A percentile compares a stretch with the other conserved stretches of the same genome.
phyloP scores from a whole-genome alignment of 1,284 basidiomycete species.

The Boletus smithii region DNA sequence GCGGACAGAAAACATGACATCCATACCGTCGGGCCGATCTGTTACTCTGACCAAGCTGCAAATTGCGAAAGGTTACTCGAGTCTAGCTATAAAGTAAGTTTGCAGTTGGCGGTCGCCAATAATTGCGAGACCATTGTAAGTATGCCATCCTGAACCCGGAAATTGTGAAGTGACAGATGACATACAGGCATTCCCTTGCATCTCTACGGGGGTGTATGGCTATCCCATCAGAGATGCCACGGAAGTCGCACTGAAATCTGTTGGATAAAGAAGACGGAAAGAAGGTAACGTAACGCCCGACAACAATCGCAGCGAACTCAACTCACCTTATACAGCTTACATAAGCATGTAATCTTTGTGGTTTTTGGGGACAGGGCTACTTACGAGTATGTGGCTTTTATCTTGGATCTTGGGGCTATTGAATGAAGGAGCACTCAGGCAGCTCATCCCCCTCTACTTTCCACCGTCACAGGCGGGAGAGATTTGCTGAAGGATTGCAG shows the following conservation, averaged over 20 bases:
- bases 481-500: background rate
- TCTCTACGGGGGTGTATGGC: constrained; percentile 78
- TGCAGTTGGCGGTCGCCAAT: constrained; percentile 62
- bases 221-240: constrained; percentile 76
- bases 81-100: constrained; percentile 70
- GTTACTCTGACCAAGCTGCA: constrained; percentile 47
- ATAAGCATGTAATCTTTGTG: constrained; percentile 69
- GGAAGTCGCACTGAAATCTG: constrained; percentile 60
- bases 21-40: constrained; percentile 90
- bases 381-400: constrained; percentile 53
- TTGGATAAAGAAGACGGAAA: constrained; percentile 54
- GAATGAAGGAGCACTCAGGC: constrained; percentile 33
- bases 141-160: background rate
- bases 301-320: background rate
- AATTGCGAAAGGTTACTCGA: constrained; percentile 55
- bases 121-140: constrained; percentile 63
- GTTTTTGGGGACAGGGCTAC: constrained; percentile 63
- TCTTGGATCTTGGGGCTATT: background rate
- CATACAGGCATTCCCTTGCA: constrained; percentile 70
- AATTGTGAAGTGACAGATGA: background rate
- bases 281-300: constrained; percentile 39
- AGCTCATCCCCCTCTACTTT: constrained; percentile 62
- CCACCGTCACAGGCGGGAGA: constrained; percentile 11
- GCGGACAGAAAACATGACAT: constrained; percentile 66
- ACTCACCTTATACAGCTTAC: constrained; percentile 53